Evolutionary conservation across 148 eudicot genomes (phyloP).

Genomic region (Suaeda aralocaspica): DNA sequence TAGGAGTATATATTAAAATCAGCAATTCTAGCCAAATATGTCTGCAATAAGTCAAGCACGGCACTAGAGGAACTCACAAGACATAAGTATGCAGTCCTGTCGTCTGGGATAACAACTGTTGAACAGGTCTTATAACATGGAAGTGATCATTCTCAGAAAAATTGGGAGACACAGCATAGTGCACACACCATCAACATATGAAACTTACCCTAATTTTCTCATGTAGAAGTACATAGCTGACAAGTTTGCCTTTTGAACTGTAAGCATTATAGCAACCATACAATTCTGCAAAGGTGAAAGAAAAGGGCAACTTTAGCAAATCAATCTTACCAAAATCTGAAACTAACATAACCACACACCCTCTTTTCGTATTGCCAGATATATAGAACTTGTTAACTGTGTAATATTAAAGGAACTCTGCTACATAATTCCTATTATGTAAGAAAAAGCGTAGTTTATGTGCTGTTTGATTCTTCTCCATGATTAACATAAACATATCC

Average conservation of each 20-base stretch:
- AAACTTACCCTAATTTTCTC: conserved; percentile 54
- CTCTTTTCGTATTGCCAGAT: not conserved
- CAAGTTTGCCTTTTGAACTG: conserved; percentile 76
- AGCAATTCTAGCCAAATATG: not conserved
- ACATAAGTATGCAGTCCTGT: too few species aligned
- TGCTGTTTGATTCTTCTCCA: too few species aligned
- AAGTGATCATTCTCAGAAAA: not conserved
- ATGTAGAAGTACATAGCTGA: conserved; percentile 70
- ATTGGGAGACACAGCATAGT: not conserved
- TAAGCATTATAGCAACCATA: conserved; percentile 87
- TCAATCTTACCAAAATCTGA: not conserved
- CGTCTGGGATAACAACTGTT: too few species aligned
- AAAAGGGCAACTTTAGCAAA: not conserved
- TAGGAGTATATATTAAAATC: not conserved
- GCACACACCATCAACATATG: conserved; percentile 7
- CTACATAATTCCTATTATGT: too few species aligned
- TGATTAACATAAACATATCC: too few species aligned
- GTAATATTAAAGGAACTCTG: too few species aligned
- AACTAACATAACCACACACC: not conserved
- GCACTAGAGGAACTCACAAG: not conserved
- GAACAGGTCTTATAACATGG: not conserved
- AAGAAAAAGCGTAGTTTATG: too few species aligned
- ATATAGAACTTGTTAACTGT: not conserved
- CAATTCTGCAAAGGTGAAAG: conserved; percentile 44
- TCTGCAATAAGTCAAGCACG: not conserved